phyloP scores from a whole-genome alignment of 106 monocot genomes.

The Dendrobium huoshanense region DNA sequence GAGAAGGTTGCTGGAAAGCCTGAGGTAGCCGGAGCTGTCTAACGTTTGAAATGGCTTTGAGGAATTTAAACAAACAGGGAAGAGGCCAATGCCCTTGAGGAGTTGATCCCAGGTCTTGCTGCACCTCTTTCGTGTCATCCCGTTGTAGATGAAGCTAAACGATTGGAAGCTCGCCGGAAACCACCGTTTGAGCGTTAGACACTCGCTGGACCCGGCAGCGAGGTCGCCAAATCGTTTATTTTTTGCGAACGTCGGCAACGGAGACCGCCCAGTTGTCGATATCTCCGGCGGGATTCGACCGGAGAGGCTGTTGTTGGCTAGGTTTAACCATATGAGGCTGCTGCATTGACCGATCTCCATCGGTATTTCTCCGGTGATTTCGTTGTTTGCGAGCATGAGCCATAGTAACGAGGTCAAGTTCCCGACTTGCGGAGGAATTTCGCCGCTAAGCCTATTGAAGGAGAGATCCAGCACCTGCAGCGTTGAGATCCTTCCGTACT shows the following conservation, averaged over 20 bases:
- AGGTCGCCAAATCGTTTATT: slow-evolving; percentile 19
- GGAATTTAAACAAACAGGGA: slow-evolving; percentile 40
- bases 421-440: slow-evolving; percentile 56
- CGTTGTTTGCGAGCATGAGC: slow-evolving; percentile 70
- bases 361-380: slow-evolving; percentile 52
- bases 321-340: slow-evolving; percentile 73
- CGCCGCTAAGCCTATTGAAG: slow-evolving; percentile 48
- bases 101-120: slow-evolving; percentile 38
- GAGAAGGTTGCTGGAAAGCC: slow-evolving; percentile 50
- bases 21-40: slow-evolving; percentile 53
- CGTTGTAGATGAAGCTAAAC: slow-evolving; percentile 57
- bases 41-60: slow-evolving; percentile 25
- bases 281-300: slow-evolving; percentile 52
- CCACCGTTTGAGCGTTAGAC: slow-evolving; percentile 64
- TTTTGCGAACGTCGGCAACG: slow-evolving; percentile 43
- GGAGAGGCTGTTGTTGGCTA: slow-evolving; percentile 52
- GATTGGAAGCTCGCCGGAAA: slow-evolving; percentile 61
- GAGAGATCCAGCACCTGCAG: slow-evolving; percentile 73
- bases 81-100: slow-evolving; percentile 41
- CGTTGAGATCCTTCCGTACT: slow-evolving; percentile 25
- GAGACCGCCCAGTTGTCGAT: slow-evolving; percentile 32
- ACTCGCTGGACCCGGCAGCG: slow-evolving; percentile 49
- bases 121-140: slow-evolving; percentile 59
- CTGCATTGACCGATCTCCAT: slow-evolving; percentile 72
- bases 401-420: slow-evolving; percentile 62